Conservation (phyloP, 2,329 filamentous ascomycete genomes). For the Aureobasidium sp. region DNA sequence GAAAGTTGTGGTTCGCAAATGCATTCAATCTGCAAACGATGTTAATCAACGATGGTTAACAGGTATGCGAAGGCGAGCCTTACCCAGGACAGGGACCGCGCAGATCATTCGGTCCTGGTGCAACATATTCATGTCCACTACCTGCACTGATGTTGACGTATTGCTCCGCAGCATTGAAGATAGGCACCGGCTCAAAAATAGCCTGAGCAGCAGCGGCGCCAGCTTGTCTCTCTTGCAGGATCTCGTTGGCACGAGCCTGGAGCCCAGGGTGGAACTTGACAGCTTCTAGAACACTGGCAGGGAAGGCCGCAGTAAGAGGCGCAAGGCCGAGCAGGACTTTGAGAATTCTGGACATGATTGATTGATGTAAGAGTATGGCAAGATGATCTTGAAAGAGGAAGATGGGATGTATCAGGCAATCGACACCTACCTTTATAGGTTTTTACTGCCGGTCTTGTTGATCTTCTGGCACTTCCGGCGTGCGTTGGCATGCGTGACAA, state of each 20-base stretch:
- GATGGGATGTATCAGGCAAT: neutral
- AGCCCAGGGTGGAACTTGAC: constrained; percentile 1
- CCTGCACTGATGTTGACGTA: constrained; percentile 30
- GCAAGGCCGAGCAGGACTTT: neutral
- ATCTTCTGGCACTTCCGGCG: neutral
- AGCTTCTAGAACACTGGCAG: constrained; percentile 11
- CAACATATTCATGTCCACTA: constrained; percentile 30
- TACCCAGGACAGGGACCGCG: constrained; percentile 36
- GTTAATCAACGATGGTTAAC: constrained; percentile 7
- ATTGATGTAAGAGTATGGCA: neutral
- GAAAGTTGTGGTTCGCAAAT: constrained; percentile 37
- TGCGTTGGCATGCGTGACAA: no score
- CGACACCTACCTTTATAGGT: neutral
- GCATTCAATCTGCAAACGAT: constrained; percentile 27
- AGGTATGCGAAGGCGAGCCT: neutral
- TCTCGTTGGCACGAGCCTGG: constrained; percentile 4
- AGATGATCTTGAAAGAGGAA: neutral
- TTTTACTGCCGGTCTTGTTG: neutral
- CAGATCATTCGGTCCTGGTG: constrained; percentile 32
- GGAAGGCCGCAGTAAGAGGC: neutral
- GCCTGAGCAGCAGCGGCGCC: constrained; percentile 5
- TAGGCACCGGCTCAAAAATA: neutral
- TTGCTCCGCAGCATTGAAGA: constrained; percentile 36
- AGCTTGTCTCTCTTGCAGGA: constrained; percentile 18
- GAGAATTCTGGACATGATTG: neutral